A percentile compares a stretch with the other conserved stretches of the same genome.
These are phyloP conservation scores for Xylariaceae sp. DNA, from an alignment of 2,329 filamentous ascomycete species.

Conservation along the genomic window DNA sequence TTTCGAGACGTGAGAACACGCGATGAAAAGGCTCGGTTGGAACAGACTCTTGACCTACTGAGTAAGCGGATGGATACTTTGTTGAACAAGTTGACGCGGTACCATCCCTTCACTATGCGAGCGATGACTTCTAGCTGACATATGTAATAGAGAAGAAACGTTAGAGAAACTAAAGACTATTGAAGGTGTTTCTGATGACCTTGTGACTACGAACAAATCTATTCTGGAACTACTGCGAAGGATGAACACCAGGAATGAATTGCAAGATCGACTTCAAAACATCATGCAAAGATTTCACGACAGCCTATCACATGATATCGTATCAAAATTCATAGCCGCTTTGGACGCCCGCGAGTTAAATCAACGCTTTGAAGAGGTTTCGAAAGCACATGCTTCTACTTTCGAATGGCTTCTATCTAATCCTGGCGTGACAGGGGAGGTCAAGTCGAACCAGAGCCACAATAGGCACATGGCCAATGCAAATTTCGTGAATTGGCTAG, in stretches of 20 bases:
- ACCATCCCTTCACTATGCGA: too few species aligned
- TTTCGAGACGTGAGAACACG: slow-evolving; percentile 2
- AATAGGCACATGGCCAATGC: slow-evolving; percentile 1
- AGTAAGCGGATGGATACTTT: slow-evolving; percentile 9
- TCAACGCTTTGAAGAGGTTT: slow-evolving; percentile 13
- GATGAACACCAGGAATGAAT: slow-evolving; percentile 1
- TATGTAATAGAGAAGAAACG: neutral
- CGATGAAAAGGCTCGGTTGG: slow-evolving; percentile 5
- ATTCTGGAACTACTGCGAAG: slow-evolving; percentile 6
- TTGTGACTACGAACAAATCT: slow-evolving; percentile 1
- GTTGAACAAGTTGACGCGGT: slow-evolving; percentile 1
- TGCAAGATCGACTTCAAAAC: neutral
- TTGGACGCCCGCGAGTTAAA: slow-evolving; percentile 7
- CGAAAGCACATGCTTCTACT: slow-evolving; percentile 7
- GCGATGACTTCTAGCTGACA: neutral
- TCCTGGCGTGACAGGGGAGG: neutral
- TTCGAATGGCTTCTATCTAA: slow-evolving; percentile 12
- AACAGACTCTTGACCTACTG: slow-evolving; percentile 5
- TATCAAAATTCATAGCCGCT: neutral
- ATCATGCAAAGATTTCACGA: slow-evolving; percentile 4
- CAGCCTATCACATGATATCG: neutral
- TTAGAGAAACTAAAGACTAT: slow-evolving; percentile 3
- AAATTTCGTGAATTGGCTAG: slow-evolving; percentile 14
- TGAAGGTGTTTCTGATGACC: neutral
- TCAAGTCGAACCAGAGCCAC: neutral